Percentiles rank a stretch among this genome's conserved stretches.
Evolutionary conservation across 2,329 filamentous ascomycete genomes (phyloP).

Genomic region (Geosmithia morbida): DNA sequence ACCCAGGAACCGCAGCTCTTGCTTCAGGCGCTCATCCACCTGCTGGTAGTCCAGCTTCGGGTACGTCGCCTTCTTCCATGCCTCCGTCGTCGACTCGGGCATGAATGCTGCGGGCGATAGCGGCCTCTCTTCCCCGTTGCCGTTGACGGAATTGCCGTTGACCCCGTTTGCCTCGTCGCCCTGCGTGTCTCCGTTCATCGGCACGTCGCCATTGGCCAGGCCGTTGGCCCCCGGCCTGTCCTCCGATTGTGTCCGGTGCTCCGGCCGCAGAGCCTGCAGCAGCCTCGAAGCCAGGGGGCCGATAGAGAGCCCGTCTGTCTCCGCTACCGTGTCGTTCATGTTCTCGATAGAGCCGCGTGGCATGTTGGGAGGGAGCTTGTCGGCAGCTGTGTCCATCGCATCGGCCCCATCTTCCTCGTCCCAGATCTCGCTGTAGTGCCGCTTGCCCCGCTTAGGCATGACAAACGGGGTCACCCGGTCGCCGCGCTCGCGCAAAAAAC

Average conservation of each 20-base stretch:
- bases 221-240: constrained; percentile 41
- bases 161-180: constrained; percentile 17
- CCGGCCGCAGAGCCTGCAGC: constrained; percentile 67
- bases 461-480: constrained; percentile 74
- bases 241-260: constrained; percentile 45
- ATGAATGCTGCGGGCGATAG: constrained; percentile 63
- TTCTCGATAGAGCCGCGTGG: constrained; percentile 75
- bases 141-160: constrained; percentile 8
- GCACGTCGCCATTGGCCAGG: constrained; percentile 36
- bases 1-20: constrained; percentile 82
- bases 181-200: constrained; percentile 33
- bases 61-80: constrained; percentile 66
- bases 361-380: constrained; percentile 64
- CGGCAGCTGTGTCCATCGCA: constrained; percentile 52
- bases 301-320: constrained; percentile 79
- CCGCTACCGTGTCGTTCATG: constrained; percentile 72
- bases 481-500: constrained; percentile 79
- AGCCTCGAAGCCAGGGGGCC: constrained; percentile 76
- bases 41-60: constrained; percentile 71
- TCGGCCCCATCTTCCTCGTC: constrained; percentile 81
- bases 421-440: constrained; percentile 83
- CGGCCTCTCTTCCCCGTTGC: constrained; percentile 19
- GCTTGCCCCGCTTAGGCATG: constrained; percentile 72
- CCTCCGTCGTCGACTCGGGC: constrained; percentile 58
- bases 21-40: constrained; percentile 81